Conservation (phyloP, 1,284 basidiomycete species). For the Somion occarium region DNA sequence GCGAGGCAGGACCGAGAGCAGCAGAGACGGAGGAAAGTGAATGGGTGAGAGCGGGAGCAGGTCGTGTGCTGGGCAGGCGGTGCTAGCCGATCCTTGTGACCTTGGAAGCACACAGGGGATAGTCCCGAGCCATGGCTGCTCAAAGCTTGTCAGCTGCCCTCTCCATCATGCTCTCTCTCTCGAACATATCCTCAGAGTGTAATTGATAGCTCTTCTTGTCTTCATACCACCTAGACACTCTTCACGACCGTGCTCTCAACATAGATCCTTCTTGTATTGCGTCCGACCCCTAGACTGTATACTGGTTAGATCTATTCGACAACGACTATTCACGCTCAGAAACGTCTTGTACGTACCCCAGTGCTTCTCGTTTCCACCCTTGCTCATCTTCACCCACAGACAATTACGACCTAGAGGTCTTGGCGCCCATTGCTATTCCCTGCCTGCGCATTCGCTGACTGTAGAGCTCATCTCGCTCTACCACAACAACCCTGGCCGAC, state of each 20-base stretch:
- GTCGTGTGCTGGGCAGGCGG: background rate
- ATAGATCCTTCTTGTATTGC: background rate
- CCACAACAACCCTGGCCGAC: constrained; percentile 23
- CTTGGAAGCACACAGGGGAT: background rate
- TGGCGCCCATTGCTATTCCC: background rate
- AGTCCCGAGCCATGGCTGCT: too few species aligned
- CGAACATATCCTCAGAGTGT: background rate
- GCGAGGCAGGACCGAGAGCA: background rate
- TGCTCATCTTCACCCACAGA: background rate
- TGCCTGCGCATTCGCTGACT: background rate
- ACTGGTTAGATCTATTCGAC: background rate
- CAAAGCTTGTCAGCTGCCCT: background rate
- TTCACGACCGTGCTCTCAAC: background rate
- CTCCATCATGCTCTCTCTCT: background rate
- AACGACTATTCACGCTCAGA: background rate
- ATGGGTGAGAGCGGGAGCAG: background rate
- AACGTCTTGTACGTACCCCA: background rate
- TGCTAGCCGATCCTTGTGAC: background rate
- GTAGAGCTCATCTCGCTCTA: background rate
- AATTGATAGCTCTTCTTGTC: background rate
- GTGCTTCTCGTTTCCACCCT: background rate
- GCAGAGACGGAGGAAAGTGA: background rate
- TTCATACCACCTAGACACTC: background rate
- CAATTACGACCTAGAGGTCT: background rate
- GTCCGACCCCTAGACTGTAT: background rate